Conservation (phyloP, 371 early-diverging fungal genomes). For the Mortierella sp. region DNA sequence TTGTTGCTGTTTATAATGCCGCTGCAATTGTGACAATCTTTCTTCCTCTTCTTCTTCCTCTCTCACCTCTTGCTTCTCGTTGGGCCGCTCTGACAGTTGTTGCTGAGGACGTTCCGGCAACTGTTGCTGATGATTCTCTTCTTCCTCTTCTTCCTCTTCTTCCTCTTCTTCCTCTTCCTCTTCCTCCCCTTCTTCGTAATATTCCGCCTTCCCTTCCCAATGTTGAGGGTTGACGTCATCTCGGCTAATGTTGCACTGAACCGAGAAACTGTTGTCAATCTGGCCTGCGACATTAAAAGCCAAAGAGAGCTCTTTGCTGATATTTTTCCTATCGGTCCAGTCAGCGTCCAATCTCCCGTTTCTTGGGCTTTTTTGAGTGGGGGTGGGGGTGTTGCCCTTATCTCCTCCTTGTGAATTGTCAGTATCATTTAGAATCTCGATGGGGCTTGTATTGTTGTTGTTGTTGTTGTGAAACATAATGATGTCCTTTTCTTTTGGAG, state of each 20-base stretch:
- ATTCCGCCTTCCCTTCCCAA: background rate
- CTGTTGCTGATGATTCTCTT: background rate
- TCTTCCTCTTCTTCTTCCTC: no score
- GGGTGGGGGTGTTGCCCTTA: background rate
- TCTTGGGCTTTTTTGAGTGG: no score
- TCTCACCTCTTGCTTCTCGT: no score
- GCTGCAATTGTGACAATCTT: background rate
- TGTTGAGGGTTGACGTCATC: background rate
- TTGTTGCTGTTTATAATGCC: background rate
- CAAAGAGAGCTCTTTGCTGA: background rate
- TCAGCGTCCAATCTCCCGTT: background rate
- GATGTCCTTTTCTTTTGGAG: background rate
- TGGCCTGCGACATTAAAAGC: background rate
- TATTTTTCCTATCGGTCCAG: background rate
- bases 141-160: background rate
- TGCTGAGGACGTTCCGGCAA: no score
- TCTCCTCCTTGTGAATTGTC: background rate
- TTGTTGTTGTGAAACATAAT: background rate
- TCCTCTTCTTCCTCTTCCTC: no score
- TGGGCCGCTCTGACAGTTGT: no score
- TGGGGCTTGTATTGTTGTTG: background rate
- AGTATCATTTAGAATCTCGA: background rate
- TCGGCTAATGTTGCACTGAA: slow-evolving; percentile 4
- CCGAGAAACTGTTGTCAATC: background rate
- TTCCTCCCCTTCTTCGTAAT: no score